phyloP scores from a whole-genome alignment of 2,329 filamentous ascomycete species.

The Stagonosporopsis cucurbitacearum region DNA sequence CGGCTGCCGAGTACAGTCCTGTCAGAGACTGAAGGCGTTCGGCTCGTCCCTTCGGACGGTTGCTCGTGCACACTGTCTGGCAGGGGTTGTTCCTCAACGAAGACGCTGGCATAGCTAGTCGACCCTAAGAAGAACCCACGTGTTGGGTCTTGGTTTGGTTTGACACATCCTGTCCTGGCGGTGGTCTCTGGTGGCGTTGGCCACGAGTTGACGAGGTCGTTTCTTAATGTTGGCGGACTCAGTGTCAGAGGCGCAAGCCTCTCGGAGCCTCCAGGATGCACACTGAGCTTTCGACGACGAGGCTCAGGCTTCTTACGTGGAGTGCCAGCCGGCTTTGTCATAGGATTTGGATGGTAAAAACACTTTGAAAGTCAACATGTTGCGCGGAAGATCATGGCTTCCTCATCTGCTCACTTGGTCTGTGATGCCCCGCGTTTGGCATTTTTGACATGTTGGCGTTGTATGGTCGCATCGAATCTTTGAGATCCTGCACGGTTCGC shows the following conservation, averaged over 20 bases:
- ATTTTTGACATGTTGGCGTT: constrained; percentile 45
- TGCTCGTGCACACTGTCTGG: constrained; percentile 41
- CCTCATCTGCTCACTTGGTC: constrained; percentile 37
- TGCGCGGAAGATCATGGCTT: background rate
- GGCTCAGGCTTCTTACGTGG: constrained; percentile 45
- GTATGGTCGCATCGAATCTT: constrained; percentile 47
- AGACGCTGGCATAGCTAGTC: constrained; percentile 47
- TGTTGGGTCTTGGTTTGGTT: constrained; percentile 29
- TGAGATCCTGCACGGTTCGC: constrained; percentile 46
- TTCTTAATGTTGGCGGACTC: constrained; percentile 40
- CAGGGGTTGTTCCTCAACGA: constrained; percentile 40
- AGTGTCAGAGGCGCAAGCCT: constrained; percentile 31
- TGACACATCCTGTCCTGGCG: constrained; percentile 25
- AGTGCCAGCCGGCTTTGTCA: constrained; percentile 46
- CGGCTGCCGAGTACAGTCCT: constrained; percentile 30
- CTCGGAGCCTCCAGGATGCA: constrained; percentile 23
- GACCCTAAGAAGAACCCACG: constrained; percentile 45
- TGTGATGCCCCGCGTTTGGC: constrained; percentile 39
- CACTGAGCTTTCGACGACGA: constrained; percentile 32
- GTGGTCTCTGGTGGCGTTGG: constrained; percentile 41
- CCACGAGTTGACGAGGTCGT: constrained; percentile 35
- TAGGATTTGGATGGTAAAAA: constrained; percentile 47
- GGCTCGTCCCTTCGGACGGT: constrained; percentile 32
- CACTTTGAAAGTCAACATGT: constrained; percentile 30
- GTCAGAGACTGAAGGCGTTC: constrained; percentile 29